Evolutionary conservation across 2,329 filamentous ascomycete genomes (phyloP), one percentile per base, ranked within the genome.

Genomic region (Ophiocordyceps australis): DNA sequence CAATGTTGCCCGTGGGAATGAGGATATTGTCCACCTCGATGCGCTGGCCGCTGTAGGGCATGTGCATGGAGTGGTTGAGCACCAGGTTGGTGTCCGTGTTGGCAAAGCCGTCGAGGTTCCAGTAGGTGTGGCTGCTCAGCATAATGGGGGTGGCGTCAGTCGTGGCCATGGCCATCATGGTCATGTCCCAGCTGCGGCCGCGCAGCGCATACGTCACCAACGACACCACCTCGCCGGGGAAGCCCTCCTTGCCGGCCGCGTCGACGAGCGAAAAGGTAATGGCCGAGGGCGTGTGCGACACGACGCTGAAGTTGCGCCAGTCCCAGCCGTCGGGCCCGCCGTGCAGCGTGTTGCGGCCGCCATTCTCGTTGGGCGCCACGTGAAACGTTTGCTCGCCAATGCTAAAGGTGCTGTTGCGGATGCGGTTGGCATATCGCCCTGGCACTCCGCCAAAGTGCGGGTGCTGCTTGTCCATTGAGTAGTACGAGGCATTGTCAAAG

Each of bases 101-200:
- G 40, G 74, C 62, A 40, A 78, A 86, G 18, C 73, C 79, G 40
- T 85, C 78, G 23, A 86, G 57, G 46, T 85, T 85, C 79, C 78
- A 86, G 59, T 86, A 86, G 7, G 66, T 68, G 56, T 79, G 59
- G 36, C 56, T 63, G 43, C 65, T 78, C 30, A 86, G 60, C 78
- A 86, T 85, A 46, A 86, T 81, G 25, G 79, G 79, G 5, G 79
- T 85, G 53, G 72, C 74, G 52, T 78, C 69, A 17, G 74, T 79
- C 7, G 73, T 71, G 4, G 77, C 57, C 28, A 76, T 47, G 21
- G 77, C 78, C 10, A 72, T 54, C 59, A 85, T 81, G 49, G 68
- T 74, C 38, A 82, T 59, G 41, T 78, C 62, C 75, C 77, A 83
- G 24, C 68, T 65, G 43, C 62, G 57, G 16, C 70, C 65, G 4